Conservation (phyloP, 2,329 filamentous ascomycete species). For the Apiospora kogelbergensis region DNA sequence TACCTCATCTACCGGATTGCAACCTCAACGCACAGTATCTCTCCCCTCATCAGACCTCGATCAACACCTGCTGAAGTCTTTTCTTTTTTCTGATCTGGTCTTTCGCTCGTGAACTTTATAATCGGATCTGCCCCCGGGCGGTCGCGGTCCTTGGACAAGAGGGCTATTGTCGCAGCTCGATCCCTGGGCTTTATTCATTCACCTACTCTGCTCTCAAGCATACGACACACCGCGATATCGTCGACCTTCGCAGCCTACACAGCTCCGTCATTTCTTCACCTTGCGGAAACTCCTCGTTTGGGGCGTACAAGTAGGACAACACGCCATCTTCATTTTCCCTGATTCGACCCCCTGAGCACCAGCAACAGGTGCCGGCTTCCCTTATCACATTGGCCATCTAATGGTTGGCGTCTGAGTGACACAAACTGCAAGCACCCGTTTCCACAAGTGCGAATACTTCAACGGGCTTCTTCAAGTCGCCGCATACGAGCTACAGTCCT, state of each 20-base stretch:
- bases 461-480: slow-evolving; percentile 1
- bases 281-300: not conserved
- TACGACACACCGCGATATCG: not conserved
- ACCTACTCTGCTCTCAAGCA: not conserved
- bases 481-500: not conserved
- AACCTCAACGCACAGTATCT: slow-evolving; percentile 6
- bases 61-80: not conserved
- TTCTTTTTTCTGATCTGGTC: slow-evolving; percentile 8
- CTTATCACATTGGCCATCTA: slow-evolving; percentile 9
- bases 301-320: slow-evolving; percentile 1
- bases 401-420: slow-evolving; percentile 3
- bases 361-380: slow-evolving; percentile 1
- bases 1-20: slow-evolving; percentile 10
- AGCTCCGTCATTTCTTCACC: not conserved
- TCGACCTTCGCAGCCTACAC: not conserved
- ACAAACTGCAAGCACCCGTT: slow-evolving; percentile 7
- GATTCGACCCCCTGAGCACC: not conserved
- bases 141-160: slow-evolving; percentile 1
- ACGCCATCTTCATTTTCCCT: slow-evolving; percentile 6
- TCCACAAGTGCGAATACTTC: not conserved
- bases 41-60: slow-evolving; percentile 2
- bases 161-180: not conserved
- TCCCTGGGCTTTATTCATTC: not conserved
- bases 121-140: not conserved
- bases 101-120: slow-evolving; percentile 9